Evolutionary conservation across 1,284 basidiomycete genomes (phyloP), one percentile per base, ranked within the genome.

Genomic region (Trichosporon faecale): DNA sequence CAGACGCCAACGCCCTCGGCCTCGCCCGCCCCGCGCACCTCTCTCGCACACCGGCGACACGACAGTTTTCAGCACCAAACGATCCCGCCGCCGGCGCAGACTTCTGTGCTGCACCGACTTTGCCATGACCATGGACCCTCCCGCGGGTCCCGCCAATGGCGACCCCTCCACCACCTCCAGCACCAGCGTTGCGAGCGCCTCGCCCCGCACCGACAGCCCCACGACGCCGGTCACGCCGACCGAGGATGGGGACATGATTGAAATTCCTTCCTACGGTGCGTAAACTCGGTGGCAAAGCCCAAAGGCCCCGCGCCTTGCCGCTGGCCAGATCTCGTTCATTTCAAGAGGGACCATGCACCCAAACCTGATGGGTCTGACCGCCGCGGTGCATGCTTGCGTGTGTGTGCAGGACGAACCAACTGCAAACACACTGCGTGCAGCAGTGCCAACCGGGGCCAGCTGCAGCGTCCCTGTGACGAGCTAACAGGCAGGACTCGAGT

Each of bases 401-500:
- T 37, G 35, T 37, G 35, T 14, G 35, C 35, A 9, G 11, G 35
- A 37, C 14, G 35, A 37, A 37, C 11, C 35, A 12, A 3, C 14
- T 14, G 11, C 11, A 14, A 37, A 9, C 31, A 33, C 31, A 12
- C 11, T 12, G 35, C 11, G 14, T 12, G 35, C 35, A 12, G 31
- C 31, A 9, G 31, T 33, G 31, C 9, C 31, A n/a, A n/a, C n/a
- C n/a, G n/a, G n/a, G n/a, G n/a, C n/a, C n/a, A n/a, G n/a, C n/a
- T n/a, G n/a, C n/a, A n/a, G n/a, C n/a, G n/a, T n/a, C n/a, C n/a
- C n/a, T n/a, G 5, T n/a, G 9, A 64, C 35, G n/a, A 4, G 25
- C 68, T 70, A 16, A 70, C 66, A 4, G 9, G 5, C 64, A 82
- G 81, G 81, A 12, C 69, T 79, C 9, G 75, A 79, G 33, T 82